Evolutionary conservation across 1,284 basidiomycete species (phyloP), one percentile per base, ranked within the genome.

Genomic region (Trichosporon sp.): DNA sequence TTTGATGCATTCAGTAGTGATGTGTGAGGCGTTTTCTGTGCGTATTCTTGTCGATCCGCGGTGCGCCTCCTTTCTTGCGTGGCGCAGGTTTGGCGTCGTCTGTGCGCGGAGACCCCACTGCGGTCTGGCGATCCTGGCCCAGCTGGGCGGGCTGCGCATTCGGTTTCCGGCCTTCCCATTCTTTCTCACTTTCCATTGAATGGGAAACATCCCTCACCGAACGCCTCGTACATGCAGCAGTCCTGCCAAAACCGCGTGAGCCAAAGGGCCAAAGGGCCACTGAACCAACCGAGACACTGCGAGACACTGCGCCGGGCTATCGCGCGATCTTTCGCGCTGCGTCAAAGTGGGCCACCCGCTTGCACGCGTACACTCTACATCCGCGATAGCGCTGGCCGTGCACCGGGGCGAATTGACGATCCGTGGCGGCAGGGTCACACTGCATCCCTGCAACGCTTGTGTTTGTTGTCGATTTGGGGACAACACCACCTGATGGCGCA

Each of bases 11-110:
- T 40, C 10, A 40, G 38, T 40, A 12, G 38, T 40, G 46, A 48
- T 19, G 46, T 19, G 4, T 6, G 46, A 48, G 46, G 46, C 46
- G 51, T 21, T 16, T 51, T 54, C 51, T 54, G 51, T 54, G 51
- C 19, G 14, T 37, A 54, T 54, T 54, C 19, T 54, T 54, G 51
- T 54, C 51, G 51, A 54, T 54, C 51, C 51, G 51, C 51, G 21
- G 14, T 54, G 51, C 51, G 51, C 51, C 51, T 54, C 51, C 21
- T 19, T 21, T 12, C 19, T 26, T 10, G 19, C 19, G 21, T 54
- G 51, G 51, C 51, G 51, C 26, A n/a, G 8, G n/a, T 11, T 54
- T 54, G 51, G 51, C 51, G 51, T 54, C 51, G 43, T 54, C 51
- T 54, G 51, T 54, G 51, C 51, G 43, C 43, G 43, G 43, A 46